phyloP scores from a whole-genome alignment of 2,329 filamentous ascomycete species.

The Pseudogymnoascus sp. region DNA sequence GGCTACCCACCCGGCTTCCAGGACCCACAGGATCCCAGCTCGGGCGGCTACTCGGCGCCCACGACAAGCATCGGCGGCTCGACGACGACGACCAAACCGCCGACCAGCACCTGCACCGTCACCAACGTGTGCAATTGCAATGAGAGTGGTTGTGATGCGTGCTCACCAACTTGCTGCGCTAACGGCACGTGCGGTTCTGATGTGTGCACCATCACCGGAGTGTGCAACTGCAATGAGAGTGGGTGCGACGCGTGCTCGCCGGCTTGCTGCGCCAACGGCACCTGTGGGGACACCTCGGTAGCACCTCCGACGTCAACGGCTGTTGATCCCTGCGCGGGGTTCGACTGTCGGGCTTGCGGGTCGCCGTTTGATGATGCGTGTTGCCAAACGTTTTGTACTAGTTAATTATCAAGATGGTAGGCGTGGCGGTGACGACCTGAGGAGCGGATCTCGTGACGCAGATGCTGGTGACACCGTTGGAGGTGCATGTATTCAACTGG shows the following conservation, averaged over 20 bases:
- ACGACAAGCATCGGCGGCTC: neutral
- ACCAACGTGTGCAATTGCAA: neutral
- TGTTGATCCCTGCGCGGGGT: neutral
- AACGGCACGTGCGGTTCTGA: neutral
- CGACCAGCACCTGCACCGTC: neutral
- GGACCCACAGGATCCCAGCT: neutral
- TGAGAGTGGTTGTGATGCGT: neutral
- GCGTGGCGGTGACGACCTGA: neutral
- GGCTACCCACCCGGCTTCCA: neutral
- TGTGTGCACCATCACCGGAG: neutral
- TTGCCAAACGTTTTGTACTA: neutral
- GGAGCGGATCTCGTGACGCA: neutral
- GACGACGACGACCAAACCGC: neutral
- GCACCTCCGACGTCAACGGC: neutral
- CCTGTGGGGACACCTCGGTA: neutral
- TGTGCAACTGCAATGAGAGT: neutral
- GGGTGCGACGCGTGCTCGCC: neutral
- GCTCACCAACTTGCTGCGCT: neutral
- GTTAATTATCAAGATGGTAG: neutral
- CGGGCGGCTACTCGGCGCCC: neutral
- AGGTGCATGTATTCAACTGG: neutral
- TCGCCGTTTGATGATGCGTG: neutral
- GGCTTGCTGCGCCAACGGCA: neutral
- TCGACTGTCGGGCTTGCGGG: neutral
- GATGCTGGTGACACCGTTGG: neutral